Evolutionary conservation across 768 basidiomycete genomes (phyloP).

Genomic region (Rhodotorula diobovata): DNA sequence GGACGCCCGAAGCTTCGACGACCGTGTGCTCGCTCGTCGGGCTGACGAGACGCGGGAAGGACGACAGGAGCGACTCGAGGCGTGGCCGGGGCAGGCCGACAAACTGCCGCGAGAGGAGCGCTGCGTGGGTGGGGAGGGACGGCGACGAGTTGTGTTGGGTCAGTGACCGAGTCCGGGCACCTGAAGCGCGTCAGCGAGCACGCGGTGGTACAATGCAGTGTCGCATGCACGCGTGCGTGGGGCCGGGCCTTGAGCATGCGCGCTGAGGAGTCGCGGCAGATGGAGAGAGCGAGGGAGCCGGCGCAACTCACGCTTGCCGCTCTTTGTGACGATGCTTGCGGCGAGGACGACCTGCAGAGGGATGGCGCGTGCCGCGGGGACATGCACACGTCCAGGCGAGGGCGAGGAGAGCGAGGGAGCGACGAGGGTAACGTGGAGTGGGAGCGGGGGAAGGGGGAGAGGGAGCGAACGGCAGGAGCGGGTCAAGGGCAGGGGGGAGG

Average conservation of each 20-base stretch:
- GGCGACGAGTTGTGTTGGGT: neutral
- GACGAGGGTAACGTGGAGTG: neutral
- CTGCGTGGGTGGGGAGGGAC: constrained; percentile 52
- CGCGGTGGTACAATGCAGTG: too few relatives aligned
- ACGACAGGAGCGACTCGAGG: constrained; percentile 90
- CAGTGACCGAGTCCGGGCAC: neutral
- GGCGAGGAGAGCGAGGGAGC: neutral
- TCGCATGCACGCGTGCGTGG: too few relatives aligned
- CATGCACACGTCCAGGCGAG: neutral
- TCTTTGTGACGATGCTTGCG: constrained; percentile 90
- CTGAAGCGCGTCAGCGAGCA: too few relatives aligned
- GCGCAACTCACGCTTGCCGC: constrained; percentile 66
- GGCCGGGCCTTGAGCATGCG: neutral
- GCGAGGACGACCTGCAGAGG: constrained; percentile 73
- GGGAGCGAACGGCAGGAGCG: neutral
- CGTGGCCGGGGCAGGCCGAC: constrained; percentile 84
- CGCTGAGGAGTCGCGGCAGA: neutral
- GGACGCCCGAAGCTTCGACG: constrained; percentile 40
- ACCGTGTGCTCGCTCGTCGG: constrained; percentile 65
- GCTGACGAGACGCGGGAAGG: constrained; percentile 95
- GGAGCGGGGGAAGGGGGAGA: neutral
- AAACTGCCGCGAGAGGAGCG: constrained; percentile 93
- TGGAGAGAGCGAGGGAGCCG: constrained; percentile 41
- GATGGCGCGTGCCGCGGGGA: neutral
- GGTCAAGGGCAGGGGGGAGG: too few relatives aligned